phyloP scores from a whole-genome alignment of 2,329 filamentous ascomycete genomes.

The Geosmithia morbida region DNA sequence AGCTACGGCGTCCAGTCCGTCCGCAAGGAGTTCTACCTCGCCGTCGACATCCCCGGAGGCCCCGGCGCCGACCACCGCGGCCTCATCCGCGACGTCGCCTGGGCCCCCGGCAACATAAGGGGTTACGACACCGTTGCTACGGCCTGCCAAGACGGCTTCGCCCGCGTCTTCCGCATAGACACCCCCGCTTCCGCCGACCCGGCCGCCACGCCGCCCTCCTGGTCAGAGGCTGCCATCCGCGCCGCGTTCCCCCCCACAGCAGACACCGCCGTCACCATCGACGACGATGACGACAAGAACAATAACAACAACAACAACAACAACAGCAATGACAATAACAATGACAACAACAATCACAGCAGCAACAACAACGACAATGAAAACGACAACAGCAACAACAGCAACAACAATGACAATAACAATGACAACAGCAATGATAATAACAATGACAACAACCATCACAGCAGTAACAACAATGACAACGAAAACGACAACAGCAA shows the following conservation, averaged over 20 bases:
- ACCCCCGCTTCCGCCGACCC: constrained; percentile 27
- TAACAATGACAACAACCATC: too few species aligned
- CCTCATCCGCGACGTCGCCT: constrained; percentile 76
- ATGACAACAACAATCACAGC: constrained; percentile 3
- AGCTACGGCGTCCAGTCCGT: constrained; percentile 37
- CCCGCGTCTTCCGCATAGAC: constrained; percentile 75
- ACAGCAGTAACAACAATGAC: too few species aligned
- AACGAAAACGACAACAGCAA: constrained; percentile 1
- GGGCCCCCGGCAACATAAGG: constrained; percentile 82
- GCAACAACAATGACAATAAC: too few species aligned
- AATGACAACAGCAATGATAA: too few species aligned
- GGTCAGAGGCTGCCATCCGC: background rate
- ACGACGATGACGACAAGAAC: constrained; percentile 2
- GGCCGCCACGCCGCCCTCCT: background rate
- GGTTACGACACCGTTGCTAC: constrained; percentile 86
- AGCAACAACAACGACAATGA: background rate
- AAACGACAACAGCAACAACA: background rate
- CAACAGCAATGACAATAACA: constrained; percentile 6
- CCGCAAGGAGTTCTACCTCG: constrained; percentile 72
- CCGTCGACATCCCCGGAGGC: constrained; percentile 52
- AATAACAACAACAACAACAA: background rate
- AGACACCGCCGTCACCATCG: background rate
- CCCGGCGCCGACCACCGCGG: constrained; percentile 37
- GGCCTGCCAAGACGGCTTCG: constrained; percentile 80
- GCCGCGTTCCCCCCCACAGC: constrained; percentile 7